Evolutionary conservation across 352 stramenopile genomes (phyloP), one percentile per base, ranked within the genome.

Genomic region (Phytophthora kernoviae): DNA sequence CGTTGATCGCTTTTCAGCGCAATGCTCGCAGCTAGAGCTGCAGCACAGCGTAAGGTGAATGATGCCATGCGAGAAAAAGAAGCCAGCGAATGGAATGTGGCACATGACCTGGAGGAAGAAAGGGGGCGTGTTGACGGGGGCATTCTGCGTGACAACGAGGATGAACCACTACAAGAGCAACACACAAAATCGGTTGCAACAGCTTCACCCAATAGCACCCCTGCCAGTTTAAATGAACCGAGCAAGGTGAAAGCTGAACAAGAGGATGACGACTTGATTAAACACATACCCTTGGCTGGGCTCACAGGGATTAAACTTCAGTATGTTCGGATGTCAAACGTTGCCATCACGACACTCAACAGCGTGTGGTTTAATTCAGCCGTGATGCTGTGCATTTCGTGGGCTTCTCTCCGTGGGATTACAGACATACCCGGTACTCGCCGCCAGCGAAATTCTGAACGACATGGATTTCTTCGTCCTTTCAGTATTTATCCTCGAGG

Each of bases 371-470:
- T 91, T 46, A 88, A 87, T 37, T 88, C 82, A 17, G 9, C 71
- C 4, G 82, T 91, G 21, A 87, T 91, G 75, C 51, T 91, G 14
- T 89, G 71, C 57, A 93, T 93, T 30, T 89, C 81, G 2, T 90
- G 84, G 78, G 86, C 87, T 8, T 89, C 70, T 94, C 8, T 90
- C 88, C 0, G 85, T 96, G 14, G 87, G 87, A 0, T 54, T 96
- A 0, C 86, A 95, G 52, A 96, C 84, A 26, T 94, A 95, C 43
- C 62, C 79, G 4, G 41, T 61, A 4, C 68, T 90, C 12, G 58
- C 70, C 7, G 52, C 54, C 22, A 89, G 67, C 21, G 17, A 56
- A 0, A 57, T 85, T 20, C 52, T 95, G 9, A 78, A 91, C 44
- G 46, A 79, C 32, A 49, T 96, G 52, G 85, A 96, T 58, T 74